phyloP scores from a whole-genome alignment of 345 rosid species.

The Capsella bursapastoris region DNA sequence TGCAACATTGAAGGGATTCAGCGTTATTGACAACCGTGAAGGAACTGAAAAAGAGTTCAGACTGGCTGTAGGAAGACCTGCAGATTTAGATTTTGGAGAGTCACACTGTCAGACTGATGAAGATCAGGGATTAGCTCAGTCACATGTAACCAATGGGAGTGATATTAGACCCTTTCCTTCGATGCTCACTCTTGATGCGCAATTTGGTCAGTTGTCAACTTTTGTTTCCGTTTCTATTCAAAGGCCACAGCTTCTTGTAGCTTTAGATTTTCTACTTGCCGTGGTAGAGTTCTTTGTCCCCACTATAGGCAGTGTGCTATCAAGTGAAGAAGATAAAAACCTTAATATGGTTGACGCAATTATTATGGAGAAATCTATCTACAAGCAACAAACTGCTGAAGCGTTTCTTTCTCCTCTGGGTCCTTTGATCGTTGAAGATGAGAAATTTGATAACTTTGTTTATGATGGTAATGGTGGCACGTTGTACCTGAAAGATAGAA shows the following conservation, averaged over 20 bases:
- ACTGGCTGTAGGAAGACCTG: conserved; percentile 83
- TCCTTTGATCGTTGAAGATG: conserved; percentile 87
- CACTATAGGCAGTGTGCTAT: conserved; percentile 64
- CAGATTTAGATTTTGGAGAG: conserved; percentile 51
- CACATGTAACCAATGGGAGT: conserved; percentile 42
- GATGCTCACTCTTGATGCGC: conserved; percentile 94
- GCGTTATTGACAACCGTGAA: conserved; percentile 89
- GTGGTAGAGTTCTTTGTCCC: conserved; percentile 95
- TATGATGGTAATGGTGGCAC: conserved; percentile 93
- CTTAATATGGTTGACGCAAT: conserved; percentile 62
- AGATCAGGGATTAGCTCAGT: conserved; percentile 44
- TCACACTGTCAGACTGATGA: conserved; percentile 39
- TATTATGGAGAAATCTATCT: conserved; percentile 64
- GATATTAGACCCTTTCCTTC: conserved; percentile 66
- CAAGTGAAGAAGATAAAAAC: conserved; percentile 70
- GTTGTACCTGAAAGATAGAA: conserved; percentile 72
- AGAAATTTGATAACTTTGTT: conserved; percentile 67
- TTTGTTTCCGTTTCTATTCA: conserved; percentile 70
- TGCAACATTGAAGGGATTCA: conserved; percentile 81
- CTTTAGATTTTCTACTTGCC: conserved; percentile 93
- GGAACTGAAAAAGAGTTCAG: conserved; percentile 85
- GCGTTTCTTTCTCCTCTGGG: conserved; percentile 73
- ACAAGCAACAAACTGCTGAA: conserved; percentile 68
- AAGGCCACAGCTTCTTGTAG: conserved; percentile 94
- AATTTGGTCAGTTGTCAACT: conserved; percentile 67